Evolutionary conservation across 2,329 filamentous ascomycete species (phyloP).

Genomic region (Xylariomycetidae sp.): DNA sequence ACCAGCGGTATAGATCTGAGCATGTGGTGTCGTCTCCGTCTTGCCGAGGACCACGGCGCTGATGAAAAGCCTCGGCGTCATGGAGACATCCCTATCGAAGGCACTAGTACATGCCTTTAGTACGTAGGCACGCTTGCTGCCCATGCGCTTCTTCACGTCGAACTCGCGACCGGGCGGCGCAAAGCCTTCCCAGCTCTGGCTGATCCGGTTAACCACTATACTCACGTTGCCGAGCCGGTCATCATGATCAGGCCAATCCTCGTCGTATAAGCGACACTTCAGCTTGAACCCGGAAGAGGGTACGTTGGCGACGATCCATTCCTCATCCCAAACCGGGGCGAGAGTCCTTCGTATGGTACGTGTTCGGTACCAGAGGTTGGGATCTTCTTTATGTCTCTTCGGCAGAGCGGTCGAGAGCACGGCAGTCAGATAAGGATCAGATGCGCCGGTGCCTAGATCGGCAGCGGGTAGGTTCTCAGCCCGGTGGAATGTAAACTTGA

Average conservation of each 20-base stretch:
- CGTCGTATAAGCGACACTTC: conserved; percentile 85
- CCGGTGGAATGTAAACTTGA: conserved; percentile 79
- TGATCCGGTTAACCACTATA: conserved; percentile 56
- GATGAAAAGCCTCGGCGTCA: conserved; percentile 66
- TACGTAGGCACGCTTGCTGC: conserved; percentile 81
- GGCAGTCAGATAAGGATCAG: conserved; percentile 78
- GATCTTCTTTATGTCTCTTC: conserved; percentile 80
- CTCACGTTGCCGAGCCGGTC: conserved; percentile 86
- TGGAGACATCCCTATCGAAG: conserved; percentile 56
- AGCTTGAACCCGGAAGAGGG: conserved; percentile 75
- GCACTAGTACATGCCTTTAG: conserved; percentile 64
- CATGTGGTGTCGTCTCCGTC: conserved; percentile 66
- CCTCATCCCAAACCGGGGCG: conserved; percentile 75
- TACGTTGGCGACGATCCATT: conserved; percentile 86
- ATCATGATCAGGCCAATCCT: conserved; percentile 80
- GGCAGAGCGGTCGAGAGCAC: conserved; percentile 69
- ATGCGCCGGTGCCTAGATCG: conserved; percentile 71
- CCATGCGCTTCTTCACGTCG: conserved; percentile 75
- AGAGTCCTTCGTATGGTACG: conserved; percentile 67
- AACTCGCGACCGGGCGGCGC: conserved; percentile 54
- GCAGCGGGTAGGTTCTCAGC: conserved; percentile 78
- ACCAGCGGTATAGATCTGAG: conserved; percentile 72
- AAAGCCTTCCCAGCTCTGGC: conserved; percentile 65
- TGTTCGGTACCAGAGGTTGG: conserved; percentile 68
- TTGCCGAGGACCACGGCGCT: conserved; percentile 75